Conservation (phyloP, 2,329 filamentous ascomycete genomes). For the Trichophyton benhamiae region DNA sequence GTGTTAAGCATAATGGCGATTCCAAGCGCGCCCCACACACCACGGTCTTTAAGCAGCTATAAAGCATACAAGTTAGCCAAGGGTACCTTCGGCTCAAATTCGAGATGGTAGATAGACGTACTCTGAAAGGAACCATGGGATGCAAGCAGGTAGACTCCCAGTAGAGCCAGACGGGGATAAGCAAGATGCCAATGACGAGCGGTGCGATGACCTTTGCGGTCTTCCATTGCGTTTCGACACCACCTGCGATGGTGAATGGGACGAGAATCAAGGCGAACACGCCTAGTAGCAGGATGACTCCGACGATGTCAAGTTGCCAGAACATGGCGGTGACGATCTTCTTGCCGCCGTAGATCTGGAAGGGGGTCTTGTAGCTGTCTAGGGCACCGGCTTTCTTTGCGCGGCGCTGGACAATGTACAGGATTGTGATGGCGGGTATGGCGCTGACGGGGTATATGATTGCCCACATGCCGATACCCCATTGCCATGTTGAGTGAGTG, state of each 20-base stretch:
- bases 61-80: background rate
- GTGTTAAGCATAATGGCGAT: slow-evolving; percentile 47
- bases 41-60: slow-evolving; percentile 47
- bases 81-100: background rate
- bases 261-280: slow-evolving; percentile 43
- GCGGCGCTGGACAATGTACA: slow-evolving; percentile 40
- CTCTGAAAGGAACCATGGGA: slow-evolving; percentile 48
- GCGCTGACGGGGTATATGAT: slow-evolving; percentile 48
- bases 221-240: slow-evolving; percentile 38
- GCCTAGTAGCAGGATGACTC: slow-evolving; percentile 41
- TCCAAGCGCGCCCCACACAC: slow-evolving; percentile 51
- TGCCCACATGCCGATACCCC: slow-evolving; percentile 54
- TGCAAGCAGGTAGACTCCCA: slow-evolving; percentile 44
- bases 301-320: slow-evolving; percentile 44
- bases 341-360: slow-evolving; percentile 30
- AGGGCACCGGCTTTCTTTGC: slow-evolving; percentile 43
- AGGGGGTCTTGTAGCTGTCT: slow-evolving; percentile 33
- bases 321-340: slow-evolving; percentile 37
- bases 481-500: slow-evolving; percentile 42
- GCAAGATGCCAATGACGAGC: slow-evolving; percentile 39
- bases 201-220: slow-evolving; percentile 41
- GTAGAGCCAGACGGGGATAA: slow-evolving; percentile 38
- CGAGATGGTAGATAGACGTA: slow-evolving; percentile 11
- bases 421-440: slow-evolving; percentile 42
- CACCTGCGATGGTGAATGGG: slow-evolving; percentile 47